Conservation (phyloP, 495 filamentous ascomycete species). For the Evernia prunastri region DNA sequence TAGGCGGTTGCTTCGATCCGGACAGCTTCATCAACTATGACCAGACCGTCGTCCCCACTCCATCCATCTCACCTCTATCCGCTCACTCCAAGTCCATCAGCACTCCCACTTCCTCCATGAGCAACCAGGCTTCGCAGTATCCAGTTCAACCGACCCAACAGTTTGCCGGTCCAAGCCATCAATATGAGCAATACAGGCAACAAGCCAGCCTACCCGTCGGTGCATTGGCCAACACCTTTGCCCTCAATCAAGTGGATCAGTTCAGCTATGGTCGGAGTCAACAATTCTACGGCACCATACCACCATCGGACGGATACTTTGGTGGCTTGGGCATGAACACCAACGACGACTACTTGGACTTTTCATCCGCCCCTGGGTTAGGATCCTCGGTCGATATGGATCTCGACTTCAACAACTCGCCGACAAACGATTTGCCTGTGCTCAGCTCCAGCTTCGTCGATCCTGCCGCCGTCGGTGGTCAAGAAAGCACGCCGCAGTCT, state of each 20-base stretch:
- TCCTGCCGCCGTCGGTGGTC: conserved; percentile 60
- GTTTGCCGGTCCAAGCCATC: conserved; percentile 77
- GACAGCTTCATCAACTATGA: conserved; percentile 48
- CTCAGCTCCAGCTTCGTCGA: conserved; percentile 53
- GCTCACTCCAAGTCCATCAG: conserved; percentile 31
- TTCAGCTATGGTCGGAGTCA: conserved; percentile 48
- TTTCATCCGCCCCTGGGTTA: conserved; percentile 51
- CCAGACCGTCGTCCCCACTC: conserved; percentile 39
- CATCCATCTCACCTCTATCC: conserved; percentile 41
- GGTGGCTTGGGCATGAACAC: conserved; percentile 46
- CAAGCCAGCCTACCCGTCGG: conserved; percentile 82
- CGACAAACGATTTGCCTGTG: conserved; percentile 37
- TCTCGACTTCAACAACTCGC: conserved; percentile 55
- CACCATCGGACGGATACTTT: conserved; percentile 39
- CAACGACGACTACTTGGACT: conserved; percentile 45
- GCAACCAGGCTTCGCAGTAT: conserved; percentile 33
- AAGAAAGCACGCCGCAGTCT: conserved; percentile 44
- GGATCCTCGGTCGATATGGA: conserved; percentile 39
- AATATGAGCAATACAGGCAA: conserved; percentile 86
- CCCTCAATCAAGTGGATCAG: conserved; percentile 52
- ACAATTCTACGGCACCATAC: conserved; percentile 39
- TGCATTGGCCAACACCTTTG: conserved; percentile 62
- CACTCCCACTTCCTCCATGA: conserved; percentile 32
- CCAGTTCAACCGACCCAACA: conserved; percentile 42
- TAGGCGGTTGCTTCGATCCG: conserved; percentile 35